Conservation (phyloP, 345 rosid species). For the Acer campestre region DNA sequence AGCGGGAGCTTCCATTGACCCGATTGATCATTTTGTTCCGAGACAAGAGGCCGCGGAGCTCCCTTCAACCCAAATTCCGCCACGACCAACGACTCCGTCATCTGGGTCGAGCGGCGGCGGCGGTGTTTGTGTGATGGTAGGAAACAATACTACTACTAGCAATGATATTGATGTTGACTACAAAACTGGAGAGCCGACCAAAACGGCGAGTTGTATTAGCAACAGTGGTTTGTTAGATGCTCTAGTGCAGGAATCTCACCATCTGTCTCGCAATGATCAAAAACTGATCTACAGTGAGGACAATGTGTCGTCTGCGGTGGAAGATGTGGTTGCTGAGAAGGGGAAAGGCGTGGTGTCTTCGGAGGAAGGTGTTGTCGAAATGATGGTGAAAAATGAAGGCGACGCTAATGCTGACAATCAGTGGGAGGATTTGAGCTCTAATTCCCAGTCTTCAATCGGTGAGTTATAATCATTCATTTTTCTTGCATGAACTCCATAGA, state of each 20-base stretch:
- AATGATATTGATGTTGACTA: constrained; percentile 6
- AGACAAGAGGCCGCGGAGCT: constrained; percentile 34
- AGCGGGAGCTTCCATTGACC: constrained; percentile 42
- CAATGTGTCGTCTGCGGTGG: background rate
- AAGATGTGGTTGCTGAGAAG: constrained; percentile 19
- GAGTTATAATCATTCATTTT: constrained; percentile 10
- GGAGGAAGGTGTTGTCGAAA: constrained; percentile 19
- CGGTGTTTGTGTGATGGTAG: constrained; percentile 19
- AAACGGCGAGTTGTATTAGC: background rate
- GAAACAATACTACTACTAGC: background rate
- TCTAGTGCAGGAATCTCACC: constrained; percentile 54
- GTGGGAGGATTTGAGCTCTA: constrained; percentile 35
- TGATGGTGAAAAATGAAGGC: constrained; percentile 6
- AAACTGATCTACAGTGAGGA: constrained; percentile 7
- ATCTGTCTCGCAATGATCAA: constrained; percentile 30
- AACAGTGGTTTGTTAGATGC: constrained; percentile 63
- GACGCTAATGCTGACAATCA: constrained; percentile 30
- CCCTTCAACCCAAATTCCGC: constrained; percentile 54
- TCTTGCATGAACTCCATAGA: background rate
- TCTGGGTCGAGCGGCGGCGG: constrained; percentile 13
- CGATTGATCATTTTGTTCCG: constrained; percentile 5
- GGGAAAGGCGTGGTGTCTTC: constrained; percentile 24
- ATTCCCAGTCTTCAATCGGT: constrained; percentile 53
- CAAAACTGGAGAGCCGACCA: constrained; percentile 5
- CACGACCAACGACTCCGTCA: constrained; percentile 22